A percentile compares a stretch with the other conserved stretches of the same genome.
Evolutionary conservation across 768 basidiomycete species (phyloP).

Genomic region (Pleurotus citrinopileatus): DNA sequence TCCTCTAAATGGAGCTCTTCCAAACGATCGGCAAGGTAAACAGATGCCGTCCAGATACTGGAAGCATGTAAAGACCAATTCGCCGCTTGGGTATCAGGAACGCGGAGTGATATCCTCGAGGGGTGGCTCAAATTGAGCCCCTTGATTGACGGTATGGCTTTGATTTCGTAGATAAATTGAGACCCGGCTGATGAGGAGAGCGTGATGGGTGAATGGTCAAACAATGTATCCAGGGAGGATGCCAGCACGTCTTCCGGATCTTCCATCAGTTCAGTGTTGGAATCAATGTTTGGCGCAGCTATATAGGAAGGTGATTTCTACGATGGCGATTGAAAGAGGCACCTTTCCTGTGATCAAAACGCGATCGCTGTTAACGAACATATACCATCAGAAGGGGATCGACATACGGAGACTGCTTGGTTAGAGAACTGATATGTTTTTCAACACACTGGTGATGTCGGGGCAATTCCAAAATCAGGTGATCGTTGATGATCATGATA

Average conservation of each 20-base stretch:
- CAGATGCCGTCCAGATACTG: constrained; percentile 70
- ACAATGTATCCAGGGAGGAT: constrained; percentile 59
- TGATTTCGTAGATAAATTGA: constrained; percentile 40
- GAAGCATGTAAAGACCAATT: constrained; percentile 81
- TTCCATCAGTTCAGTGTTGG: not conserved
- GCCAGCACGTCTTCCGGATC: constrained; percentile 71
- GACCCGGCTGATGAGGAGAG: constrained; percentile 50
- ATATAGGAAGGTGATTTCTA: not conserved
- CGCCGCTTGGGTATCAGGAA: constrained; percentile 61
- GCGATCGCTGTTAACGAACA: too few relatives aligned
- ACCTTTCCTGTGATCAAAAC: too few relatives aligned
- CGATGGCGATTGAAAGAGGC: not conserved
- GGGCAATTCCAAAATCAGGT: not conserved
- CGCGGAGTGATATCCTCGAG: constrained; percentile 40
- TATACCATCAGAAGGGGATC: not conserved
- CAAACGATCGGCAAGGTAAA: constrained; percentile 66
- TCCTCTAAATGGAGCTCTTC: constrained; percentile 38
- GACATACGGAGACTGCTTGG: not conserved
- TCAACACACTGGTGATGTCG: not conserved
- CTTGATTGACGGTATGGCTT: constrained; percentile 13
- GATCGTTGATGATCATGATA: not conserved
- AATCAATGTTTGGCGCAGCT: not conserved
- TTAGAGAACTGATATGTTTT: too few relatives aligned
- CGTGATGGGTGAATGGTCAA: constrained; percentile 59
- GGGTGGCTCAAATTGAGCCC: not conserved